Evolutionary conservation across 176 grass and related monocot species (phyloP), one percentile per base, ranked within the genome.

Genomic region (Musa beccarii): DNA sequence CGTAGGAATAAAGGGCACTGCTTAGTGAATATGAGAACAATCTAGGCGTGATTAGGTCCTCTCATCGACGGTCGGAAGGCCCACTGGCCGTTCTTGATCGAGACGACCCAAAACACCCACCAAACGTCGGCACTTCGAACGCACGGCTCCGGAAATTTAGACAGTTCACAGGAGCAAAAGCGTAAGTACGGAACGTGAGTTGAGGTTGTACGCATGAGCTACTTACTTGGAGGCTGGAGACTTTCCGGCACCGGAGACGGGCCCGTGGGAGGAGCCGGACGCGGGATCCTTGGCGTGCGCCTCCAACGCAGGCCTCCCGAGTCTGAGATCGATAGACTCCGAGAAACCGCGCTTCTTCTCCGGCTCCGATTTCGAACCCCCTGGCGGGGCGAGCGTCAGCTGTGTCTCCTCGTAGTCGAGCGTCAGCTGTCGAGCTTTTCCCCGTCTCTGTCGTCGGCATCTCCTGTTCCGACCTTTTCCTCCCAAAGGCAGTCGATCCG

Each of bases 351-450:
- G 75, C 75, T 77, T 66, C 43, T 49, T 20, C 62, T 77, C 75
- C 11, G 20, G 43, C 49, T 77, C 59, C 17, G 59, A 64, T 16
- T 78, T 70, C 57, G 75, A 54, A 54, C 81, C 83, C 49, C 91
- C 96, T 0, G 96, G 96, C 49, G 89, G 86, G 61, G 88, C 83
- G 54, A 99, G 90, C 24, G 91, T 88, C 59, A 99, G 86, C 62
- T 87, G 91, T 26, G 96, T 99, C 70, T 99, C 96, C 53, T 99
- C 96, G 76, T 95, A 95, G 74, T 92, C 96, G 24, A 99, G 68
- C n/a, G n/a, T n/a, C n/a, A n/a, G n/a, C 86, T 24, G 81, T 95
- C 78, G 89, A 89, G 85, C 96, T 99, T 66, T 51, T 50, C n/a
- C 20, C 75, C 49, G 34, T 77, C 75, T 63, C 61, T 10, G n/a